Evolutionary conservation across 2,329 filamentous ascomycete genomes (phyloP).

Genomic region (Phialophora verrucosa): DNA sequence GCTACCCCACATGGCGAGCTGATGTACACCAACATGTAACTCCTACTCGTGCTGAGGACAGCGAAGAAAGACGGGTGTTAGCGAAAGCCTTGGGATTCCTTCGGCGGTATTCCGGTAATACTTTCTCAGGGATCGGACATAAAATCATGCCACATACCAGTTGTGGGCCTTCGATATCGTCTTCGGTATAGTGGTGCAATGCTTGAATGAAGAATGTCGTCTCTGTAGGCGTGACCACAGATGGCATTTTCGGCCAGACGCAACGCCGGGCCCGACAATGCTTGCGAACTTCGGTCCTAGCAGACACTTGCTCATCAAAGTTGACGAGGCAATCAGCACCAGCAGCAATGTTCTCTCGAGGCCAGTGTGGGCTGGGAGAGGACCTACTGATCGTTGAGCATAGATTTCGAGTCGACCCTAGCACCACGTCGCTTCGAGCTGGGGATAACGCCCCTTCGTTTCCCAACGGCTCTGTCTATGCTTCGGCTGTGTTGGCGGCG

Average conservation of each 20-base stretch:
- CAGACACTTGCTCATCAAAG: too few relatives aligned
- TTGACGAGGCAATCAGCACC: too few relatives aligned
- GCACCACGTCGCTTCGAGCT: too few relatives aligned
- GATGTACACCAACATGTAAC: neutral
- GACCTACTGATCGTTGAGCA: too few relatives aligned
- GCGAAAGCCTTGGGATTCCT: slow-evolving; percentile 8
- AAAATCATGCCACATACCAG: slow-evolving; percentile 14
- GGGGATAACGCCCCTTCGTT: too few relatives aligned
- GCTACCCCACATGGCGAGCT: slow-evolving; percentile 18
- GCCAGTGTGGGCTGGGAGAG: too few relatives aligned
- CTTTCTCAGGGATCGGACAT: neutral
- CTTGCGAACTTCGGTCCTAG: too few relatives aligned
- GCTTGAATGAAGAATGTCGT: neutral
- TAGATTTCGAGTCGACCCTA: too few relatives aligned
- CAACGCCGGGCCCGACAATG: neutral
- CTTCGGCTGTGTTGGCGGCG: neutral
- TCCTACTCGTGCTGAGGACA: too few relatives aligned
- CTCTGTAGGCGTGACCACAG: neutral
- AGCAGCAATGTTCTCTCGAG: too few relatives aligned
- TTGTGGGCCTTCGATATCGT: neutral
- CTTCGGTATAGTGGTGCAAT: neutral
- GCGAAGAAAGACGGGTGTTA: slow-evolving; percentile 5
- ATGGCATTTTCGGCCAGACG: neutral
- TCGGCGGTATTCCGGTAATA: slow-evolving; percentile 15
- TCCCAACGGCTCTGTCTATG: too few relatives aligned